Conservation (phyloP, 2,329 filamentous ascomycete species). For the Sordariomycetes sp. region DNA sequence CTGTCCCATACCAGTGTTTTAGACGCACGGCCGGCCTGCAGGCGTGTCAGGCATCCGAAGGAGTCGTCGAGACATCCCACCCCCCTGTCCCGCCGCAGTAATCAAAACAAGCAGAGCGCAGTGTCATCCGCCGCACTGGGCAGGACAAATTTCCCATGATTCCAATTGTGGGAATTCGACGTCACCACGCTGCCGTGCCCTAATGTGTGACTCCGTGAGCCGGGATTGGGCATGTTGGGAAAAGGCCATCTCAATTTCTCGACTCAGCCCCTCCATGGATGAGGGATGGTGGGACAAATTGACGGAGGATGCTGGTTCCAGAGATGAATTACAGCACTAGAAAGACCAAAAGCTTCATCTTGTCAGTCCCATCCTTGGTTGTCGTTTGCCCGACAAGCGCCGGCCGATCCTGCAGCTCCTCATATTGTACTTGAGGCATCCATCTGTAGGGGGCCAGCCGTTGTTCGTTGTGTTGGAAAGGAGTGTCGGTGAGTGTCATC, state of each 20-base stretch:
- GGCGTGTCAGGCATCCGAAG: background rate
- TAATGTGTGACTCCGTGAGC: background rate
- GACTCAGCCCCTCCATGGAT: background rate
- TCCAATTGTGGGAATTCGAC: background rate
- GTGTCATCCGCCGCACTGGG: background rate
- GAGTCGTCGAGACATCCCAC: background rate
- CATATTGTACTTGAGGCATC: background rate
- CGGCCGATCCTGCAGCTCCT: background rate
- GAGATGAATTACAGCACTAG: background rate
- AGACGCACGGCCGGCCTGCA: background rate
- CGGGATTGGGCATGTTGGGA: background rate
- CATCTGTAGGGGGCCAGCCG: background rate
- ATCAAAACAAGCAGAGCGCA: background rate
- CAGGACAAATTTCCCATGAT: slow-evolving; percentile 2
- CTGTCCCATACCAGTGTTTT: background rate
- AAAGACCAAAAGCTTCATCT: background rate
- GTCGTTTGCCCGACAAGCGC: background rate
- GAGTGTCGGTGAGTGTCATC: background rate
- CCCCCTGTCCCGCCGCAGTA: background rate
- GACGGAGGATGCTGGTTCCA: background rate
- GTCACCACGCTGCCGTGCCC: slow-evolving; percentile 4
- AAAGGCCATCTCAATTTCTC: background rate
- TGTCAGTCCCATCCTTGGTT: background rate
- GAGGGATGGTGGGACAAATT: background rate
- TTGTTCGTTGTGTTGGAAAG: background rate